Conservation (phyloP, 768 basidiomycete species). For the Pleurotus ostreatus region DNA sequence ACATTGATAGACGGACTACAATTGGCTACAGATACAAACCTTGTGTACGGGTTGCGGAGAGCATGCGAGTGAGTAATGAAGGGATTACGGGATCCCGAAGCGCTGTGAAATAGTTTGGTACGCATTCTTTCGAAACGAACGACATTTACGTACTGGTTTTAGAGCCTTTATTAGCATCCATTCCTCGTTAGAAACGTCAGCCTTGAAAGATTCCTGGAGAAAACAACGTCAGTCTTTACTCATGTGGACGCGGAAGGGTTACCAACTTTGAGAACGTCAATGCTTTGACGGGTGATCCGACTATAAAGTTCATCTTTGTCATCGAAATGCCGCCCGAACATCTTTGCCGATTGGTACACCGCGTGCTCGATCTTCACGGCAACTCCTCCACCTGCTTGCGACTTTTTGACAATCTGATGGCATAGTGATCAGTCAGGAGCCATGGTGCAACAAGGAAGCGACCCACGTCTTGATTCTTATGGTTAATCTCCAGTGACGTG, state of each 20-base stretch:
- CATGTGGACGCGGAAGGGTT: neutral
- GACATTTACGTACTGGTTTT: conserved; percentile 57
- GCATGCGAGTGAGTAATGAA: neutral
- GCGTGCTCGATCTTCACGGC: conserved; percentile 99
- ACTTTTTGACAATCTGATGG: conserved; percentile 82
- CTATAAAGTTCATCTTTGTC: conserved; percentile 94
- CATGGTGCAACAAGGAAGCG: neutral
- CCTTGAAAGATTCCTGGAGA: conserved; percentile 74
- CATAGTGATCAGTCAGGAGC: neutral
- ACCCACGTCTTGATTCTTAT: conserved; percentile 78
- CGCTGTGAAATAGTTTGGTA: neutral
- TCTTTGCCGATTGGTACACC: conserved; percentile 90
- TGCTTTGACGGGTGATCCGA: conserved; percentile 86
- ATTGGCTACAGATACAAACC: conserved; percentile 6
- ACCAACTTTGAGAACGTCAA: conserved; percentile 88
- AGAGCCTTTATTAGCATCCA: conserved; percentile 90
- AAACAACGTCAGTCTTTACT: conserved; percentile 1
- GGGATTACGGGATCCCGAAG: conserved; percentile 3
- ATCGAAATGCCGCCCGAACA: conserved; percentile 94
- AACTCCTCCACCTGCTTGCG: conserved; percentile 93
- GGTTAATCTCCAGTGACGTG: conserved; percentile 96
- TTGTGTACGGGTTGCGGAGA: neutral
- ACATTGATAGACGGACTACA: neutral
- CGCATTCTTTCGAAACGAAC: no score
- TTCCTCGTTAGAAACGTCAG: conserved; percentile 86